Evolutionary conservation across 441 rosid genomes (phyloP).

Genomic region (Populus hybrid): DNA sequence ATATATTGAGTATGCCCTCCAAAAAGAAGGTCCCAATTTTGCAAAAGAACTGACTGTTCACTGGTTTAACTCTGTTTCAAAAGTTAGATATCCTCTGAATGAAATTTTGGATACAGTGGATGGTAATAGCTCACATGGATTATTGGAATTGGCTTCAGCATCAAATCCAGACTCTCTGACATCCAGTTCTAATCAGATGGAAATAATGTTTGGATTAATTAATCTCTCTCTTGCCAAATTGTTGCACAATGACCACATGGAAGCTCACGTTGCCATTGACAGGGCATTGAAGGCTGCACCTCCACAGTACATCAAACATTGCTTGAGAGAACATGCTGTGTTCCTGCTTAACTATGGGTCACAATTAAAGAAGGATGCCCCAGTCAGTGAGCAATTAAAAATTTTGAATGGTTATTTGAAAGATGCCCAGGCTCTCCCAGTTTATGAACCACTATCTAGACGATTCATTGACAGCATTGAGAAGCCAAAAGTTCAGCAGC

Average conservation of each 20-base stretch:
- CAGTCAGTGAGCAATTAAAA: constrained; percentile 39
- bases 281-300: constrained; percentile 52
- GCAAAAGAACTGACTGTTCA: constrained; percentile 58
- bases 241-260: constrained; percentile 51
- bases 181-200: constrained; percentile 33
- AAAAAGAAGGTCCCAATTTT: constrained; percentile 40
- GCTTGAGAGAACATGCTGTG: constrained; percentile 71
- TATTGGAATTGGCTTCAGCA: constrained; percentile 26
- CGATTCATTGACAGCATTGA: constrained; percentile 51
- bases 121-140: constrained; percentile 20
- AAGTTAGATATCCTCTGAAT: constrained; percentile 25
- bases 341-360: constrained; percentile 41
- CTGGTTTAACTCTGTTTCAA: constrained; percentile 62
- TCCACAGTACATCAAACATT: constrained; percentile 44
- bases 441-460: constrained; percentile 59
- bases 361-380: constrained; percentile 32
- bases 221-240: constrained; percentile 65
- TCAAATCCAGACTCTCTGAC: constrained; percentile 30
- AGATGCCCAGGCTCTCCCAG: constrained; percentile 36
- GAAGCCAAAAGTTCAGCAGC: constrained; percentile 61
- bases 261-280: constrained; percentile 53
- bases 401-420: constrained; percentile 55
- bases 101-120: constrained; percentile 27
- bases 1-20: constrained; percentile 67
- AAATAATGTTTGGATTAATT: constrained; percentile 69